Conservation (phyloP, 208 protist species). For the Ichthyophonus hoferi region DNA sequence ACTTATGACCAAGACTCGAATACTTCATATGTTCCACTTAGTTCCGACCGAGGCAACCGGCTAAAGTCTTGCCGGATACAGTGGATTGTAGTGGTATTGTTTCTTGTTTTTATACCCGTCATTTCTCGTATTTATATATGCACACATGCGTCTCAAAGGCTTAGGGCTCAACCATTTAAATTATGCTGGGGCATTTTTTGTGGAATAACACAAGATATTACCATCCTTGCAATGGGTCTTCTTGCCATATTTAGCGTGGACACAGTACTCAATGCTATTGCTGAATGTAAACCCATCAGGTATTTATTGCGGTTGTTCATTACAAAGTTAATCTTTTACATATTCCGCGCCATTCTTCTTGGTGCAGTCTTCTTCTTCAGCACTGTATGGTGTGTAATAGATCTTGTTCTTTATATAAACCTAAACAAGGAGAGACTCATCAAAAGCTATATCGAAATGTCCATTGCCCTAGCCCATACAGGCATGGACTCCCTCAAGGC, state of each 20-base stretch:
- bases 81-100: background rate
- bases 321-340: too few relatives aligned
- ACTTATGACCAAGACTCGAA: too few relatives aligned
- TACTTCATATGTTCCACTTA: too few relatives aligned
- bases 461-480: background rate
- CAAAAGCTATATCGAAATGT: background rate
- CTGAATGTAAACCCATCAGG: background rate
- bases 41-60: too few relatives aligned
- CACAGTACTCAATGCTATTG: background rate
- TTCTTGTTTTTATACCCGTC: background rate
- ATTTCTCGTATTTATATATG: background rate
- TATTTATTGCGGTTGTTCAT: too few relatives aligned
- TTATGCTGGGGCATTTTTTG: background rate
- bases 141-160: too few relatives aligned
- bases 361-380: background rate
- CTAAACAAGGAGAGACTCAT: background rate
- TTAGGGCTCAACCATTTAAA: background rate
- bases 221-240: background rate
- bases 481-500: background rate
- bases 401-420: background rate
- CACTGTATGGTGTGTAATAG: background rate
- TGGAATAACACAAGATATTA: background rate
- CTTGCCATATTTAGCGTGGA: background rate
- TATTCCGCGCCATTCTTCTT: background rate
- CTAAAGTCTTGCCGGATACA: too few relatives aligned